Conservation (phyloP, 805 yeast genomes). For the Monosporozyma siamensis region DNA sequence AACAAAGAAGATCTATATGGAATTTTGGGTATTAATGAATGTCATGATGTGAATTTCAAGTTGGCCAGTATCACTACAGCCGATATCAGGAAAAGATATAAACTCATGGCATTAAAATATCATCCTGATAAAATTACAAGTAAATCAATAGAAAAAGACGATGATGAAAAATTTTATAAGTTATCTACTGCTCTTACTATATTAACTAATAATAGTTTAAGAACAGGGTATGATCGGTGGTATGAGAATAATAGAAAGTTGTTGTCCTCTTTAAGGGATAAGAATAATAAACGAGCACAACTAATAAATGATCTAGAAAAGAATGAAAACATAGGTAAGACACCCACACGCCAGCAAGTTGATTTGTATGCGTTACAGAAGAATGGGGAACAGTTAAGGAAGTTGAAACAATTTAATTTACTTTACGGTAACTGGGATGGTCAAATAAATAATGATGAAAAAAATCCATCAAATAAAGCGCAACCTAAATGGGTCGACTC, state of each 20-base stretch:
- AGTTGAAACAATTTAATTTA: conserved; percentile 19
- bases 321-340: background rate
- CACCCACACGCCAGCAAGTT: background rate
- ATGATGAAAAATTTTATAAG: conserved; percentile 18
- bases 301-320: background rate
- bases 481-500: background rate
- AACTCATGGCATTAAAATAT: conserved; percentile 17
- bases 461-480: background rate
- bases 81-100: conserved; percentile 15
- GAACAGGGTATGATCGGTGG: conserved; percentile 16
- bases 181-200: conserved; percentile 22
- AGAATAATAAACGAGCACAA: background rate
- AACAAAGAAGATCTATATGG: background rate
- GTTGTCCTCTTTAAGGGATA: background rate
- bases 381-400: conserved; percentile 24
- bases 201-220: conserved; percentile 14
- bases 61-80: background rate
- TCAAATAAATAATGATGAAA: too few species aligned
- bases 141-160: conserved; percentile 7
- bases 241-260: background rate
- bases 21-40: background rate
- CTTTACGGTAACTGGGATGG: conserved; percentile 22
- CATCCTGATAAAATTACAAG: conserved; percentile 24
- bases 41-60: background rate
- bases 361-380: conserved; percentile 11